phyloP scores from a whole-genome alignment of 106 monocot species.

The Gastrodia elata region DNA sequence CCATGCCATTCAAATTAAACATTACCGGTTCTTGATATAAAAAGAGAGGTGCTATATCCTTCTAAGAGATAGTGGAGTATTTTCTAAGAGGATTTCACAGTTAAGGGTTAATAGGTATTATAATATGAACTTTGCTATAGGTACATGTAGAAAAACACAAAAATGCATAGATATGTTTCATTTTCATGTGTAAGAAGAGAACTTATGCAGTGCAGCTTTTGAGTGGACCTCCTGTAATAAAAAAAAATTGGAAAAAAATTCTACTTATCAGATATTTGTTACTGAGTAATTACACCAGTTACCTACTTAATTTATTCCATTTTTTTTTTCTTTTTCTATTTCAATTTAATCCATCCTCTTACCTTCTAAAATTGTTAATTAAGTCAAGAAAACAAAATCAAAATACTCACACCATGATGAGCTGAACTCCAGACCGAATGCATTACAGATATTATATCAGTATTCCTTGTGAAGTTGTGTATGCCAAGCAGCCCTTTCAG shows the following conservation, averaged over 20 bases:
- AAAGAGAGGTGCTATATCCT: no score
- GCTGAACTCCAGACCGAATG: conserved; percentile 42
- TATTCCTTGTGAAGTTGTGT: conserved; percentile 40
- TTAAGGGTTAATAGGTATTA: no score
- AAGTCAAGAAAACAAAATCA: neutral
- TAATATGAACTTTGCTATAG: no score
- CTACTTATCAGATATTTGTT: no score
- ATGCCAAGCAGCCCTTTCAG: conserved; percentile 72
- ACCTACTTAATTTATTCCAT: neutral
- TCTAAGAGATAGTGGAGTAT: no score
- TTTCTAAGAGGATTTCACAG: no score
- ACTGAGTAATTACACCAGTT: no score
- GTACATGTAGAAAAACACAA: no score
- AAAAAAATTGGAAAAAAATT: no score
- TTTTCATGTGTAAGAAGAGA: neutral
- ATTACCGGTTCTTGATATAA: no score
- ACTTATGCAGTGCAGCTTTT: neutral
- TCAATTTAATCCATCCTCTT: neutral
- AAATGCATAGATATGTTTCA: neutral
- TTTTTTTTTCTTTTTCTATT: neutral
- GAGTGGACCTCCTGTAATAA: neutral
- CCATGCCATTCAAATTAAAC: no score
- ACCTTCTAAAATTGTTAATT: neutral
- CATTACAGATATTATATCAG: conserved; percentile 57
- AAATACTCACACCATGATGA: conserved; percentile 38